These are phyloP conservation scores for Astragalus glycyphyllos DNA, from an alignment of 306 rosid genomes.

Conservation along the genomic window DNA sequence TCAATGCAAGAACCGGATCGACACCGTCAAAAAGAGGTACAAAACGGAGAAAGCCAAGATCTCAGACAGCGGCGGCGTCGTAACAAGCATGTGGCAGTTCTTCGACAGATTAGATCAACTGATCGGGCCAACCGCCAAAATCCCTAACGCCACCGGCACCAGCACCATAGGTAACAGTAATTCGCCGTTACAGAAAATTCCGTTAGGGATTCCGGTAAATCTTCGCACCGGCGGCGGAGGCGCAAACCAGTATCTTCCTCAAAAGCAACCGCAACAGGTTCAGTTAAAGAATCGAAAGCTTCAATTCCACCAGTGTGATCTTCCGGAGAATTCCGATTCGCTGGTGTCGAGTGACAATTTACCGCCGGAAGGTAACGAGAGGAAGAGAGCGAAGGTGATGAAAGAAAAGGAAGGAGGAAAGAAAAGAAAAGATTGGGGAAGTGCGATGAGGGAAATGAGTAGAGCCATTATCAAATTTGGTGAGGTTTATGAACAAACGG, in stretches of 20 bases:
- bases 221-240: constrained; percentile 40
- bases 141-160: constrained; percentile 38
- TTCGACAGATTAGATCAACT: constrained; percentile 67
- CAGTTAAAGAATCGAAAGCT: constrained; percentile 53
- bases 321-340: constrained; percentile 48
- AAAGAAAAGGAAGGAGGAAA: constrained; percentile 42
- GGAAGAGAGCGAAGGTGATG: constrained; percentile 59
- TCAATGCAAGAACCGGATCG: constrained; percentile 97
- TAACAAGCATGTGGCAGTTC: constrained; percentile 83
- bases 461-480: constrained; percentile 88
- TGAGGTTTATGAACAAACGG: constrained; percentile 91
- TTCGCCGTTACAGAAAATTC: constrained; percentile 56
- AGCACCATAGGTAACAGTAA: constrained; percentile 35
- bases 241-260: constrained; percentile 48
- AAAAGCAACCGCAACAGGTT: constrained; percentile 41
- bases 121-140: constrained; percentile 74
- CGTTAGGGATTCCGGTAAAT: constrained; percentile 77
- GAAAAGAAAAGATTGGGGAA: constrained; percentile 63
- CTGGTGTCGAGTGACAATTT: constrained; percentile 76
- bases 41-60: constrained; percentile 88
- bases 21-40: constrained; percentile 95
- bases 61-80: constrained; percentile 58
- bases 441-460: constrained; percentile 80
- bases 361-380: constrained; percentile 55
- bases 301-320: constrained; percentile 53